Evolutionary conservation across 768 basidiomycete species (phyloP), one percentile per base, ranked within the genome.

Genomic region (Leccinellum albellum): DNA sequence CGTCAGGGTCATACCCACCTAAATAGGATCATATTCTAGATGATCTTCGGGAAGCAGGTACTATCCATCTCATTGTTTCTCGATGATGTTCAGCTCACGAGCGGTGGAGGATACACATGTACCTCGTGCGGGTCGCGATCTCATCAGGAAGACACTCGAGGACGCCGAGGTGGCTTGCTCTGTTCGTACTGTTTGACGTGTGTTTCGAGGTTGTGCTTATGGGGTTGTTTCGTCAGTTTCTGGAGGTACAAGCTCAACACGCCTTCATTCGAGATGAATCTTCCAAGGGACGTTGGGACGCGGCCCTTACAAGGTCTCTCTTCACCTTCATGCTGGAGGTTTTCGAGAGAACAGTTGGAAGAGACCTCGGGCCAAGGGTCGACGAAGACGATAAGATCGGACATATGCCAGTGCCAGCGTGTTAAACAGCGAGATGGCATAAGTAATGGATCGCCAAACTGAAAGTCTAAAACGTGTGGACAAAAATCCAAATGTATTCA

Each of bases 231-330:
- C 21, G 10, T 13, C 67, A 94, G 90, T 94, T 95, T 71, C 75
- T 97, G 57, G 96, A 98, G 71, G 93, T 98, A 14, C 94, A 97
- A 71, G 96, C 95, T 0, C 95, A 98, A 66, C 95, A 98, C 63
- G 96, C 96, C 3, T 98, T 98, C 73, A 88, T 98, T 59, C 86
- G 95, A 6, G 94, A 96, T 69, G 92, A 94, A 65, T 81, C 82
- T 7, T 91, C 89, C 29, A 98, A 97, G 70, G 95, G 93, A 2
- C 82, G 96, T 53, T 98, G 94, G 94, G 96, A 98, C 66, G 93
- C 94, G 8, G 94, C 94, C 0, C 75, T 98, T 51, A 93, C 91
- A 0, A 79, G 83, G 50, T 87, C 86, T 21, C 69, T 94, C 31
- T 94, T 94, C 69, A 74, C 75, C 1, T 90, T 88, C 72, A 89